phyloP scores from a whole-genome alignment of 148 eudicot genomes.

The Dysphania ambrosioides region DNA sequence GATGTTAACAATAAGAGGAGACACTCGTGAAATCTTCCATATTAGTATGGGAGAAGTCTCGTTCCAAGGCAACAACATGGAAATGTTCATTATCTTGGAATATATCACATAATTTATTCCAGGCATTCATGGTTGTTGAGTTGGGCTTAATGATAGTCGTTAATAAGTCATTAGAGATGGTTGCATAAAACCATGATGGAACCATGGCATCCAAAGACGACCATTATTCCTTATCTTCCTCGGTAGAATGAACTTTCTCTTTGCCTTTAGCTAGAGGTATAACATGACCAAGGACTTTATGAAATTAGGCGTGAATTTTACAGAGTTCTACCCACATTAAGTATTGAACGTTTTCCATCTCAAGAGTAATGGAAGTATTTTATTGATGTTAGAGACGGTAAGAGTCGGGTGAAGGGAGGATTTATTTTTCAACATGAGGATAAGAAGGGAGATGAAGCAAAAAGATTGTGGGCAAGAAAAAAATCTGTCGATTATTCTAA shows the following conservation, averaged over 20 bases:
- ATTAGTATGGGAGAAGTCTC: too few species aligned
- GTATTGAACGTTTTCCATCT: slow-evolving; percentile 2
- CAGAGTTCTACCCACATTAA: neutral
- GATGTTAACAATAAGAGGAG: slow-evolving; percentile 17
- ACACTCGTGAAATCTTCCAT: neutral
- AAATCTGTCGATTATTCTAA: too few species aligned
- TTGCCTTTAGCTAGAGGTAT: neutral
- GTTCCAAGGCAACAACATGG: too few species aligned
- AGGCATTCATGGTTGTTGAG: too few species aligned
- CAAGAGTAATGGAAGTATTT: neutral
- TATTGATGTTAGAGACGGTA: neutral
- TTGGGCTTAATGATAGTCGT: too few species aligned
- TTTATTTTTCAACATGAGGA: too few species aligned
- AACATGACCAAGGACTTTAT: neutral
- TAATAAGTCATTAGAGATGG: too few species aligned
- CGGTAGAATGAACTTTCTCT: neutral
- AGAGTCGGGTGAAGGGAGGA: slow-evolving; percentile 1
- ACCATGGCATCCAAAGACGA: neutral
- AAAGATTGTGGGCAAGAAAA: too few species aligned
- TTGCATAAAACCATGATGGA: too few species aligned
- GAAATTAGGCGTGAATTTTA: neutral
- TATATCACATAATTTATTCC: too few species aligned
- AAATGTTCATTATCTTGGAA: too few species aligned
- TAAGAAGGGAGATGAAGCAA: too few species aligned
- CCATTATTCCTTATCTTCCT: neutral